Conservation (phyloP, 78 protist genomes). For the Chrysochromulina tobinii region DNA sequence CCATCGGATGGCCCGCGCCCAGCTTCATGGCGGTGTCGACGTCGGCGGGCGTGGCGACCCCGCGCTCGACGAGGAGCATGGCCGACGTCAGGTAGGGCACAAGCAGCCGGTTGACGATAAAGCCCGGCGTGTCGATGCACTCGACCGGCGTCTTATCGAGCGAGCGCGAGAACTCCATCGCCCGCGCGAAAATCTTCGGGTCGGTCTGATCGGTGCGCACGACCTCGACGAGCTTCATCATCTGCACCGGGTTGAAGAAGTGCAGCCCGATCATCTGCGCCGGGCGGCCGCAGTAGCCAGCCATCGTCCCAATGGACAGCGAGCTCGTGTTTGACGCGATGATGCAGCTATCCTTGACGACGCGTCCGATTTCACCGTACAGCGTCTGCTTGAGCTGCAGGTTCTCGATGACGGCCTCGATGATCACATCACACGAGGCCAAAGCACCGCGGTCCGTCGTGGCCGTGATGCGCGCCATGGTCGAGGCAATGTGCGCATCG, state of each 20-base stretch:
- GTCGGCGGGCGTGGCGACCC: not conserved
- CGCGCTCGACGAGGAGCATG: slow-evolving; percentile 39
- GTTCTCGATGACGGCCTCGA: slow-evolving; percentile 65
- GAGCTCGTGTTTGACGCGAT: slow-evolving; percentile 60
- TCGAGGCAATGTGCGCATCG: not conserved
- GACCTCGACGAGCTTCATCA: slow-evolving; percentile 63
- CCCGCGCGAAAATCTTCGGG: not conserved
- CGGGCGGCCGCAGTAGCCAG: not conserved
- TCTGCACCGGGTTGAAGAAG: slow-evolving; percentile 69
- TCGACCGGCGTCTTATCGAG: slow-evolving; percentile 25
- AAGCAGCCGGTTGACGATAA: slow-evolving; percentile 63
- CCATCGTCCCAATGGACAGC: slow-evolving; percentile 19
- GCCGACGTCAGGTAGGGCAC: slow-evolving; percentile 65
- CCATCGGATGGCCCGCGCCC: slow-evolving; percentile 70
- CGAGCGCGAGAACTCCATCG: not conserved
- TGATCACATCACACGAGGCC: slow-evolving; percentile 8
- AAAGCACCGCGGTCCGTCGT: not conserved
- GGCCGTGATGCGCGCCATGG: slow-evolving; percentile 1
- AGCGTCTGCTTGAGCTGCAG: slow-evolving; percentile 50
- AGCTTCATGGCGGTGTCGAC: slow-evolving; percentile 59
- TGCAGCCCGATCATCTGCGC: slow-evolving; percentile 58
- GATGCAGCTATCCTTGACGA: not conserved
- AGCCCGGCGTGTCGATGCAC: slow-evolving; percentile 42
- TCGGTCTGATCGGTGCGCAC: not conserved
- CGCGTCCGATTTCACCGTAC: not conserved